Base-by-base conservation (phyloP, 257 asterid genomes). In the Ocimum tenuiflorum region DNA sequence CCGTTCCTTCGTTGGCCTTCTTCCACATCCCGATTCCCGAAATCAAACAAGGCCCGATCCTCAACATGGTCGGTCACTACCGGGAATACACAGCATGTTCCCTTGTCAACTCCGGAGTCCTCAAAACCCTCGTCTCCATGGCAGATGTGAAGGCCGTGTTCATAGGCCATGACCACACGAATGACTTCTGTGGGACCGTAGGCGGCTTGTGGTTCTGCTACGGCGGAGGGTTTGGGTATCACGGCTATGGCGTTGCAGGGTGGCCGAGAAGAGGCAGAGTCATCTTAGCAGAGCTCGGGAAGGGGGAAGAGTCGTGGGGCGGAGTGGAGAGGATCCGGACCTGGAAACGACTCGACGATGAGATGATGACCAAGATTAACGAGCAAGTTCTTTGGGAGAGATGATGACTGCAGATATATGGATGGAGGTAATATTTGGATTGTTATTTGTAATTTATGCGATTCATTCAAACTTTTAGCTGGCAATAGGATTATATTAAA, bases 11-110 rank as follows among this genome's bases (percentile, higher is more conserved):
- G 33, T 17, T 91, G 62, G 87, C 86, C 36, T 91, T 91, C 85
- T 91, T 91, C 78, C 98, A 91, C 86, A 91, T 91, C 60, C 98
- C 98, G 9, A 87, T 91, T 50, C 98, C 98, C 35, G 98, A 91
- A 84, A 64, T 91, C 20, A 85, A 71, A 60, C 81, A 77, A 72
- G 95, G 90, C n/a, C 92, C 96, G 22, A 35, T 89, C 56, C 56
- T 72, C 72, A 83, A 77, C 36, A 18, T 83, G 9, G 78, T 89
- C 58, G 98, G 98, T 36, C 62, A 60, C 0, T 78, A 85, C 67
- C 75, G 53, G 24, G 98, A 91, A 70, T 62, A 85, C 29, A 67
- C 77, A 15, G 95, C 98, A 3, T 87, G 96, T 65, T 91, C 98
- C 20, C 35, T 66, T 0, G 91, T 91, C 27, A 71, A 87, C 74